These are phyloP conservation scores for Ascomycota sp. DNA, from an alignment of 2,329 filamentous ascomycete genomes.

Conservation along the genomic window DNA sequence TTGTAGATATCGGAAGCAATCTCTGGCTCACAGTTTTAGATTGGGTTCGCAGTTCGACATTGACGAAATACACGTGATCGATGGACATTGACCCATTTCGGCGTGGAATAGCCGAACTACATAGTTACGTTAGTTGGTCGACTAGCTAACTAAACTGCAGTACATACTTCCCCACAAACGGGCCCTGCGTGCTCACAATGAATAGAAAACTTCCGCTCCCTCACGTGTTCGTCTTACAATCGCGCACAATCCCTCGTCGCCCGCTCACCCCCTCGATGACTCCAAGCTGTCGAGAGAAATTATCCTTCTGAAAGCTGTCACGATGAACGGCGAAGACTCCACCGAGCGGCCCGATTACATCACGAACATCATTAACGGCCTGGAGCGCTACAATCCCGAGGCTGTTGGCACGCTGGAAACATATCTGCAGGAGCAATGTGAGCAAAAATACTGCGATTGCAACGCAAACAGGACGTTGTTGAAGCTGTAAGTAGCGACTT, in stretches of 20 bases:
- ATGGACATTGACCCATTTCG: no score
- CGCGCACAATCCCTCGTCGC: constrained; percentile 11
- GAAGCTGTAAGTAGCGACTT: constrained; percentile 61
- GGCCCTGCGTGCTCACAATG: constrained; percentile 7
- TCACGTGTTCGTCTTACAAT: constrained; percentile 11
- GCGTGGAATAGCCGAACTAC: no score
- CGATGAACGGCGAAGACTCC: constrained; percentile 62
- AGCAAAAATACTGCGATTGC: constrained; percentile 82
- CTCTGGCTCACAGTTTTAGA: no score
- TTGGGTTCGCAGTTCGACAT: no score
- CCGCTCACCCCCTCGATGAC: constrained; percentile 6
- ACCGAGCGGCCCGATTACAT: constrained; percentile 84
- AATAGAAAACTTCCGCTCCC: constrained; percentile 20
- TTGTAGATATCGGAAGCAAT: no score
- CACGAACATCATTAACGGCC: constrained; percentile 81
- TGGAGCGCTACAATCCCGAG: constrained; percentile 97
- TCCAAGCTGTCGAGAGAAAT: constrained; percentile 2
- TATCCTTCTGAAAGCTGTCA: constrained; percentile 12
- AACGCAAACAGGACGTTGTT: constrained; percentile 91
- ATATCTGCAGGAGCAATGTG: constrained; percentile 88
- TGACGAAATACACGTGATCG: no score
- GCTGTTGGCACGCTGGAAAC: constrained; percentile 84
- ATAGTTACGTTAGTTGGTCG: no score
- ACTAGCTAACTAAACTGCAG: no score
- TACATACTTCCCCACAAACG: no score